phyloP scores from a whole-genome alignment of 2,329 filamentous ascomycete genomes.

The Xylariales sp. region DNA sequence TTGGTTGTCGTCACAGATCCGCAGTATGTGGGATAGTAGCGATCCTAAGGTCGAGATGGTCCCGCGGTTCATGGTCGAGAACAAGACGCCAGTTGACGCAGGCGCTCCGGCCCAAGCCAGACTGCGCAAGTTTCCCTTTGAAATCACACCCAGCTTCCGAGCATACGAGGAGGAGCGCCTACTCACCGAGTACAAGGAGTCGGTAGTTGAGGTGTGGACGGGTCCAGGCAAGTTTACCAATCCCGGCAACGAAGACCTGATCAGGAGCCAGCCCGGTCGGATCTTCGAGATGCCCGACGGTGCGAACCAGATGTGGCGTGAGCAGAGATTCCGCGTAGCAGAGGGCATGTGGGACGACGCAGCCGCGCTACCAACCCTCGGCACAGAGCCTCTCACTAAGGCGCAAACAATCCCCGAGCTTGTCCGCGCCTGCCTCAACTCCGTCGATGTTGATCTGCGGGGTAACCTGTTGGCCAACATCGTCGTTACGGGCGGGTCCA shows the following conservation, averaged over 20 bases:
- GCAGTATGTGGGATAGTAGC: slow-evolving; percentile 68
- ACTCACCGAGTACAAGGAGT: slow-evolving; percentile 95
- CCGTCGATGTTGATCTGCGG: slow-evolving; percentile 84
- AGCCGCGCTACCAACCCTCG: slow-evolving; percentile 56
- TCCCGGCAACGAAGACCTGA: slow-evolving; percentile 71
- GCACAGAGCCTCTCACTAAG: slow-evolving; percentile 50
- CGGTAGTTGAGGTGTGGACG: slow-evolving; percentile 88
- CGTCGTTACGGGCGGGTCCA: slow-evolving; percentile 85
- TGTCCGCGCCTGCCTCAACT: slow-evolving; percentile 69
- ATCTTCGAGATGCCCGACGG: slow-evolving; percentile 98
- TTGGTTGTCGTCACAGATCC: slow-evolving; percentile 85
- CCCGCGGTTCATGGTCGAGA: slow-evolving; percentile 82
- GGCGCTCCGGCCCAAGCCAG: slow-evolving; percentile 72
- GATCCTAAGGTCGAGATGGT: slow-evolving; percentile 68
- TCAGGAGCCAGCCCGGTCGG: slow-evolving; percentile 68
- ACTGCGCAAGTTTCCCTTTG: slow-evolving; percentile 63
- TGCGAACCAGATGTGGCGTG: slow-evolving; percentile 90
- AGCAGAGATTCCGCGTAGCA: slow-evolving; percentile 78
- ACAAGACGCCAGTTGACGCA: slow-evolving; percentile 85
- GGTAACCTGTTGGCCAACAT: slow-evolving; percentile 82
- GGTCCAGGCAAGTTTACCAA: slow-evolving; percentile 64
- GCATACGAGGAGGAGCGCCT: slow-evolving; percentile 87
- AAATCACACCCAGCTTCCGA: slow-evolving; percentile 67
- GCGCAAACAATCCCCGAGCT: slow-evolving; percentile 79
- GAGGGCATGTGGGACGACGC: slow-evolving; percentile 90